Percentiles rank a stretch among this genome's conserved stretches.
These are phyloP conservation scores for Arthroderma sp. DNA, from an alignment of 2,329 filamentous ascomycete genomes.

Conservation along the genomic window DNA sequence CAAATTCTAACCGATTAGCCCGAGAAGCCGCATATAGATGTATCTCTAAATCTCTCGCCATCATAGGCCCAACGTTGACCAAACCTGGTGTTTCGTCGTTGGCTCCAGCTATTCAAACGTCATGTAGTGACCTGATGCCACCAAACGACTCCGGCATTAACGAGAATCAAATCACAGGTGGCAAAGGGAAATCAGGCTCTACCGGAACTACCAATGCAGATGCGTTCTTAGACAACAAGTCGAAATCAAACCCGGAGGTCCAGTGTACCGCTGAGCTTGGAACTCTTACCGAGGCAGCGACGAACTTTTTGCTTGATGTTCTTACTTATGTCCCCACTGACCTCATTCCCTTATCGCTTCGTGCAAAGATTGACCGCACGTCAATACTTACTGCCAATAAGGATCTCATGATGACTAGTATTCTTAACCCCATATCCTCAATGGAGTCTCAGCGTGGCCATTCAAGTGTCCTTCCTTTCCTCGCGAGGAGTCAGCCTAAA, in stretches of 20 bases:
- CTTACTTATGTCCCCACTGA: constrained; percentile 54
- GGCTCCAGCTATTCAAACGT: constrained; percentile 49
- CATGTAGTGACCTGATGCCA: constrained; percentile 62
- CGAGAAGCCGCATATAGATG: constrained; percentile 52
- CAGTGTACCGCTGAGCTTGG: constrained; percentile 12
- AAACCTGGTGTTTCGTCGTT: constrained; percentile 56
- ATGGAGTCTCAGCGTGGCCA: constrained; percentile 50
- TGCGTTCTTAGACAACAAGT: constrained; percentile 49
- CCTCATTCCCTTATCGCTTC: constrained; percentile 56
- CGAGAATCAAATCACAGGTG: constrained; percentile 25
- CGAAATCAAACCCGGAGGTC: constrained; percentile 15
- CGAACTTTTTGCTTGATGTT: constrained; percentile 48
- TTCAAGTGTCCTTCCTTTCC: constrained; percentile 67
- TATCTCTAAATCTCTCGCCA: constrained; percentile 44
- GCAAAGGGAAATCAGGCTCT: constrained; percentile 26
- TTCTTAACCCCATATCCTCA: constrained; percentile 62
- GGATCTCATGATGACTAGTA: constrained; percentile 65
- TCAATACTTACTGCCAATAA: constrained; percentile 59
- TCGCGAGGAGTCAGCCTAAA: constrained; percentile 53
- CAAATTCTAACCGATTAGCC: constrained; percentile 40
- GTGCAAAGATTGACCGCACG: constrained; percentile 67
- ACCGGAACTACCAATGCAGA: constrained; percentile 52
- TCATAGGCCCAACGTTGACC: constrained; percentile 54
- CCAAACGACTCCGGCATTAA: constrained; percentile 25
- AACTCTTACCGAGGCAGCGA: constrained; percentile 45